Conservation (phyloP, 805 yeast species). For the Candida orba region DNA sequence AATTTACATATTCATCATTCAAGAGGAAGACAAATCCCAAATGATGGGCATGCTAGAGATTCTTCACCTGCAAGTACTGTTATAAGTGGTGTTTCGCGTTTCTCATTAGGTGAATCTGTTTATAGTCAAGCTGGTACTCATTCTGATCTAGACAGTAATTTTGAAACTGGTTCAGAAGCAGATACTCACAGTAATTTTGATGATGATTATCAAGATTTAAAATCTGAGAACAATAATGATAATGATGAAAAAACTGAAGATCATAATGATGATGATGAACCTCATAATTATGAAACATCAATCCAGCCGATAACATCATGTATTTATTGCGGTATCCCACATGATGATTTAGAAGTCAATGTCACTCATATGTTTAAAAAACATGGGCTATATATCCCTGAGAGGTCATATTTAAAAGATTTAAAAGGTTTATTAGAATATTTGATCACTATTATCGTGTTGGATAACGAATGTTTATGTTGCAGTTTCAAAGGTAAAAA, state of each 20-base stretch:
- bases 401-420: constrained; percentile 59
- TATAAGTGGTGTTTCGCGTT: constrained; percentile 45
- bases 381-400: constrained; percentile 90
- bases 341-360: constrained; percentile 48
- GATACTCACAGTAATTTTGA: constrained; percentile 33
- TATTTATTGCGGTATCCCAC: constrained; percentile 49
- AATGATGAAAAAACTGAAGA: neutral
- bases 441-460: constrained; percentile 71
- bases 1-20: constrained; percentile 10
- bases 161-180: constrained; percentile 45
- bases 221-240: constrained; percentile 1
- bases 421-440: constrained; percentile 65
- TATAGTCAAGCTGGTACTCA: constrained; percentile 28
- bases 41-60: constrained; percentile 25
- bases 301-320: constrained; percentile 42
- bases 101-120: constrained; percentile 45
- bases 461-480: constrained; percentile 76
- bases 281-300: constrained; percentile 25
- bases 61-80: constrained; percentile 50
- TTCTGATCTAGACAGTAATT: constrained; percentile 28
- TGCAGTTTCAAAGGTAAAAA: constrained; percentile 83
- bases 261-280: constrained; percentile 10
- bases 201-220: constrained; percentile 23
- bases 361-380: constrained; percentile 68
- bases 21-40: constrained; percentile 23